phyloP scores from a whole-genome alignment of 495 filamentous ascomycete genomes.

The Lepidopterella palustris region DNA sequence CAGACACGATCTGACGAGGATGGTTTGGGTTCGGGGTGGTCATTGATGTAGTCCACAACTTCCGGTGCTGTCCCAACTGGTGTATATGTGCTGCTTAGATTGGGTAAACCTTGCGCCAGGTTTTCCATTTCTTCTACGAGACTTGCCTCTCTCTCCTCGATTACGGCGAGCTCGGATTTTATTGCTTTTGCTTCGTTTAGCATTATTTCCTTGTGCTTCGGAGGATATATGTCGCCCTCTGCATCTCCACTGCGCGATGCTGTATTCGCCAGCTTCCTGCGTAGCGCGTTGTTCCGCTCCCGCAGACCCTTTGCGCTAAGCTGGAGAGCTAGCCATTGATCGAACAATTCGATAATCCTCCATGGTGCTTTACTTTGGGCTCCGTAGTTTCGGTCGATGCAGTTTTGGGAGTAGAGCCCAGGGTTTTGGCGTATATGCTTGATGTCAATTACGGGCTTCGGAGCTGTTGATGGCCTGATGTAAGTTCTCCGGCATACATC shows the following conservation, averaged over 20 bases:
- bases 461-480: slow-evolving; percentile 62
- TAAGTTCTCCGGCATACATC: slow-evolving; percentile 23
- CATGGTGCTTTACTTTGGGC: slow-evolving; percentile 57
- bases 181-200: slow-evolving; percentile 61
- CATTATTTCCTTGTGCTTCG: slow-evolving; percentile 39
- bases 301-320: slow-evolving; percentile 49
- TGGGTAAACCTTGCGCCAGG: slow-evolving; percentile 76
- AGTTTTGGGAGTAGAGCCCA: slow-evolving; percentile 73
- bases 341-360: slow-evolving; percentile 62
- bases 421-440: slow-evolving; percentile 83
- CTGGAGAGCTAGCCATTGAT: slow-evolving; percentile 56
- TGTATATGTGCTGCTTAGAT: slow-evolving; percentile 69
- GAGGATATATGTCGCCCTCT: slow-evolving; percentile 16
- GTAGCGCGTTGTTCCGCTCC: slow-evolving; percentile 49
- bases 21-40: slow-evolving; percentile 52
- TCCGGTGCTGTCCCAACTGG: slow-evolving; percentile 59
- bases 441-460: slow-evolving; percentile 71
- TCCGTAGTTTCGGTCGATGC: slow-evolving; percentile 75
- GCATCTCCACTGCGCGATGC: slow-evolving; percentile 23
- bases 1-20: slow-evolving; percentile 46
- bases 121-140: slow-evolving; percentile 61
- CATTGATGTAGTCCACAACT: slow-evolving; percentile 67
- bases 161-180: slow-evolving; percentile 56
- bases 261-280: slow-evolving; percentile 27
- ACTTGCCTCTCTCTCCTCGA: slow-evolving; percentile 53